These are phyloP conservation scores for Iris pallida DNA, from an alignment of 116 monocot genomes.

Conservation along the genomic window DNA sequence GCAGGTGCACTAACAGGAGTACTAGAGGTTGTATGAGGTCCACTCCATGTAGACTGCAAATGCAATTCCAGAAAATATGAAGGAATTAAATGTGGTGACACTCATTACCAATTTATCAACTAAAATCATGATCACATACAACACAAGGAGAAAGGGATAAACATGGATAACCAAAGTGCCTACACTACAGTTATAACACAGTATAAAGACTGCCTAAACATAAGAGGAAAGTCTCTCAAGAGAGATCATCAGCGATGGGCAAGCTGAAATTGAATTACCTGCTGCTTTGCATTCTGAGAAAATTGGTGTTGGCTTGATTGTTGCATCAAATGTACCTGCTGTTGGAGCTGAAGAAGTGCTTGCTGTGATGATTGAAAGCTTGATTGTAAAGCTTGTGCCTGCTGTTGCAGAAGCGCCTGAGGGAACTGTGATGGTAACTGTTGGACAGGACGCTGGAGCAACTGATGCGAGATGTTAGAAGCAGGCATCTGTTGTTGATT, in stretches of 20 bases:
- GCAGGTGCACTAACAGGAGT: constrained; percentile 28
- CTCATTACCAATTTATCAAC: too few species aligned
- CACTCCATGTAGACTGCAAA: constrained; percentile 37
- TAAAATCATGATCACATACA: too few species aligned
- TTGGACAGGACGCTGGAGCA: constrained; percentile 64
- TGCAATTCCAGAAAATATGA: constrained; percentile 1
- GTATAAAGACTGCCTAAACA: too few species aligned
- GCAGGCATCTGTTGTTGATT: constrained; percentile 51
- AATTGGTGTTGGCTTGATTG: constrained; percentile 60
- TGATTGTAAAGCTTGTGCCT: constrained; percentile 61
- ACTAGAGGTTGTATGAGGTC: constrained; percentile 26
- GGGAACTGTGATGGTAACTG: constrained; percentile 52
- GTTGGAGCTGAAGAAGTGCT: constrained; percentile 77
- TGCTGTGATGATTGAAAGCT: constrained; percentile 82
- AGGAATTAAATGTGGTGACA: constrained; percentile 5
- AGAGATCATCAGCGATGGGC: not conserved
- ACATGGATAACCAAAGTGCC: not conserved
- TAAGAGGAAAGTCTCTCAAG: not conserved
- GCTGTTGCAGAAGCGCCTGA: constrained; percentile 59
- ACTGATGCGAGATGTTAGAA: constrained; percentile 34
- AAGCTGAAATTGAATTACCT: constrained; percentile 31
- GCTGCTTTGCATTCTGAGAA: constrained; percentile 52
- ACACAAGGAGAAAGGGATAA: not conserved
- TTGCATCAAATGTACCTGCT: constrained; percentile 86
- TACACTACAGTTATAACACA: too few species aligned